Evolutionary conservation across 108 stramenopile species (phyloP).

Genomic region (Pseudonitzschia delicatissima): DNA sequence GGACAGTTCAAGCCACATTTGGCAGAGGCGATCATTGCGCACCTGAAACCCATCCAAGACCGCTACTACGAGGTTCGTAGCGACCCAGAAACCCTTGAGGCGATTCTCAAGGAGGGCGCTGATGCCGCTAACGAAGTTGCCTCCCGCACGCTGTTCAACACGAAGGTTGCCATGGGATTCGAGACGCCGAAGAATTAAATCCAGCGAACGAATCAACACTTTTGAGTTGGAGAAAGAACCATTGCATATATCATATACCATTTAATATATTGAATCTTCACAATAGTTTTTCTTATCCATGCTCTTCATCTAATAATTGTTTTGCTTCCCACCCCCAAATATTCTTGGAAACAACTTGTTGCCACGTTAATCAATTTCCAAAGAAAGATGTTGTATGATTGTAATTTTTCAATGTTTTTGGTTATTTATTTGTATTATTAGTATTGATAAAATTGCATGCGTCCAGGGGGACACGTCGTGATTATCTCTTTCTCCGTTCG

Average conservation of each 20-base stretch:
- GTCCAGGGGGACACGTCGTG: too few relatives aligned
- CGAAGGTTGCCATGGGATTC: constrained; percentile 97
- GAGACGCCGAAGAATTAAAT: too few relatives aligned
- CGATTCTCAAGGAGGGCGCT: constrained; percentile 91
- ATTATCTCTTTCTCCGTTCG: too few relatives aligned
- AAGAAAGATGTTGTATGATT: background rate
- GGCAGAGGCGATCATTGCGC: constrained; percentile 91
- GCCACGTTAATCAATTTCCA: too few relatives aligned
- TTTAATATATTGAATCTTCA: too few relatives aligned
- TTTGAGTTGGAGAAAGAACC: too few relatives aligned
- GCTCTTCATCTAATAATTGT: too few relatives aligned
- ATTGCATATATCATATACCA: too few relatives aligned
- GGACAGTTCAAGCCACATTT: constrained; percentile 95
- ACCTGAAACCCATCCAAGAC: constrained; percentile 92
- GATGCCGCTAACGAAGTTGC: constrained; percentile 93
- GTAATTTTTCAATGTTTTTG: background rate
- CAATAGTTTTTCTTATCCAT: too few relatives aligned
- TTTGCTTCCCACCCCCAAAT: too few relatives aligned
- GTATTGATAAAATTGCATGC: background rate
- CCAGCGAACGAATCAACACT: too few relatives aligned
- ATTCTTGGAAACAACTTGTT: too few relatives aligned
- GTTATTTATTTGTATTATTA: background rate
- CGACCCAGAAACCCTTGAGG: constrained; percentile 78
- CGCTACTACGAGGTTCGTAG: constrained; percentile 85
- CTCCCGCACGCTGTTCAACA: constrained; percentile 65